phyloP scores from a whole-genome alignment of 768 basidiomycete species.

The Hygrophoropsis aurantiaca region DNA sequence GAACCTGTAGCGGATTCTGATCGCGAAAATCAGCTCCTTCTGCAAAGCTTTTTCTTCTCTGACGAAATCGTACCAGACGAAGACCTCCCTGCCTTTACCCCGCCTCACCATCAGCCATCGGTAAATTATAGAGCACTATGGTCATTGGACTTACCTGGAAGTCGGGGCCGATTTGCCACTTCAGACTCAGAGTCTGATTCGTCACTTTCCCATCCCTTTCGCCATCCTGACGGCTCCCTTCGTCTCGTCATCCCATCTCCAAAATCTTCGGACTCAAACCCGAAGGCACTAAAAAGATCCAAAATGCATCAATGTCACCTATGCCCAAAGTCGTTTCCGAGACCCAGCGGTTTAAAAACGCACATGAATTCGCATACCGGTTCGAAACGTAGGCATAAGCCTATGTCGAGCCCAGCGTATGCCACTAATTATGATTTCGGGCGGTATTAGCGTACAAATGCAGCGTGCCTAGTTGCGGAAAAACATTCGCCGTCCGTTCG shows the following conservation, averaged over 20 bases:
- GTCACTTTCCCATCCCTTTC: constrained; percentile 9
- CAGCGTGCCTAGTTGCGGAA: constrained; percentile 57
- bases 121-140: too few species aligned
- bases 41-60: constrained; percentile 13
- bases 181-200: constrained; percentile 8
- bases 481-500: constrained; percentile 75
- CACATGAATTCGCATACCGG: constrained; percentile 57
- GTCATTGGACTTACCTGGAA: too few species aligned
- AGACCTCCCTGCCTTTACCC: constrained; percentile 1
- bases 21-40: constrained; percentile 18
- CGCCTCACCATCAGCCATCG: too few species aligned
- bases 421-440: constrained; percentile 6
- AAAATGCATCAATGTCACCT: constrained; percentile 51
- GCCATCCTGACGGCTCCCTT: constrained; percentile 3
- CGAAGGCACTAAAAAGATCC: constrained; percentile 32
- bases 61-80: constrained; percentile 17
- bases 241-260: background rate
- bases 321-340: constrained; percentile 46
- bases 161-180: too few species aligned
- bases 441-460: constrained; percentile 38
- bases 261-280: background rate
- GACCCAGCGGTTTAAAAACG: constrained; percentile 50
- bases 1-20: constrained; percentile 24
- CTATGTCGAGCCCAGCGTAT: background rate
- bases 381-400: constrained; percentile 41